Percentiles rank a stretch among this genome's conserved stretches.
Evolutionary conservation across 2,329 filamentous ascomycete genomes (phyloP).

Genomic region (Cercospora sp.): DNA sequence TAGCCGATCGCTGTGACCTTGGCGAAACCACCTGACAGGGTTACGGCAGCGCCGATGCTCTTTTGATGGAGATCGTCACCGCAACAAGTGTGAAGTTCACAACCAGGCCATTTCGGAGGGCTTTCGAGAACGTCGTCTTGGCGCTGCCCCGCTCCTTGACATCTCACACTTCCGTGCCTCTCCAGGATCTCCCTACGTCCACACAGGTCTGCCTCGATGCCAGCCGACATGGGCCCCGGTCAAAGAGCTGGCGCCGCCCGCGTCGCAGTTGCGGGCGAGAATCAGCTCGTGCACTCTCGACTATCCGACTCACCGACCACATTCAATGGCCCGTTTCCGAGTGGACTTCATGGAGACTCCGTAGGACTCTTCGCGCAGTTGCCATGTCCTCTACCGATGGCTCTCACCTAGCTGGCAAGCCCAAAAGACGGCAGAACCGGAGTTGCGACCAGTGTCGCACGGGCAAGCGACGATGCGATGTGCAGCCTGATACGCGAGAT

Average conservation of each 20-base stretch:
- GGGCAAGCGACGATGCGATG: slow-evolving; percentile 21
- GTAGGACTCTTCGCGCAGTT: neutral
- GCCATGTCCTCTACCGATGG: slow-evolving; percentile 16
- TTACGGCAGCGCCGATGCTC: neutral
- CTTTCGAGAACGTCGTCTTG: neutral
- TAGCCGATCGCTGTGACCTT: neutral
- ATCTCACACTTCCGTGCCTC: slow-evolving; percentile 2
- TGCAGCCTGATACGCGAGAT: slow-evolving; percentile 9
- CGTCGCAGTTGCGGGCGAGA: neutral
- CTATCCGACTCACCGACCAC: neutral
- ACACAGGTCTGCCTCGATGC: neutral
- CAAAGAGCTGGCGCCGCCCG: slow-evolving; percentile 1
- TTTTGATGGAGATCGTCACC: neutral
- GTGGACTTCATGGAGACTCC: neutral
- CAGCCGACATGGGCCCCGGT: slow-evolving; percentile 4
- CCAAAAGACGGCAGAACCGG: slow-evolving; percentile 18
- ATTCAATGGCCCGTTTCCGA: neutral
- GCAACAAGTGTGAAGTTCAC: neutral
- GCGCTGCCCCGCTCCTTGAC: neutral
- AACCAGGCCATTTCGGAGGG: neutral
- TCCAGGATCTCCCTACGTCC: neutral
- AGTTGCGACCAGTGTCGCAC: slow-evolving; percentile 22
- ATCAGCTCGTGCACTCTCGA: slow-evolving; percentile 1
- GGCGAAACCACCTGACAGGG: neutral
- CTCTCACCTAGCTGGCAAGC: slow-evolving; percentile 9